Conservation (phyloP, 176 grass and related monocot species). For the Oryza longistaminata region DNA sequence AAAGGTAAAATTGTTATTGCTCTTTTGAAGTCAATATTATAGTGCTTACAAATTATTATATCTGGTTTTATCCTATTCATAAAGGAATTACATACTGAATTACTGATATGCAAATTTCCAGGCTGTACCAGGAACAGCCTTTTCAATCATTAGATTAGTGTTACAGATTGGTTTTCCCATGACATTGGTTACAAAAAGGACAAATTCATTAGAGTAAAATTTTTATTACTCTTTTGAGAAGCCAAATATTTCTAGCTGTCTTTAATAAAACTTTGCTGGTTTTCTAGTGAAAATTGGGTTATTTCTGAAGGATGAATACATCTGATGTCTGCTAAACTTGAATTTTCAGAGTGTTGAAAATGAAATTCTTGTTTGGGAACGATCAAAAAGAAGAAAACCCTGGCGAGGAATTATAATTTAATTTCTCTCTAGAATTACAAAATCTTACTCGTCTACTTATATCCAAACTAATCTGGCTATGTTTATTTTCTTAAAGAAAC, state of each 20-base stretch:
- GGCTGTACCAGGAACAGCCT: not conserved
- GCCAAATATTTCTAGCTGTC: not conserved
- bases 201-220: constrained; percentile 25
- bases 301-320: constrained; percentile 8
- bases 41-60: not conserved
- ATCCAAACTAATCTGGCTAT: not conserved
- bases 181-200: not conserved
- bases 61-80: not conserved
- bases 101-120: not conserved
- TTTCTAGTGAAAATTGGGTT: not conserved
- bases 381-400: constrained; percentile 83
- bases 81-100: not conserved
- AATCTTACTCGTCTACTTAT: not conserved
- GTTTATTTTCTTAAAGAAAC: not conserved
- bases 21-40: too few species aligned
- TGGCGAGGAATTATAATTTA: constrained; percentile 68
- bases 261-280: too few species aligned
- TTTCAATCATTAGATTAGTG: not conserved
- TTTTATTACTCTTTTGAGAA: not conserved
- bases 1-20: constrained; percentile 51
- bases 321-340: constrained; percentile 36
- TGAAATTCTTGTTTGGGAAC: constrained; percentile 97
- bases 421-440: not conserved
- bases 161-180: not conserved
- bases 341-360: constrained; percentile 89